A percentile compares a stretch with the other conserved stretches of the same genome.
These are phyloP conservation scores for Xylaria longipes DNA, from an alignment of 495 filamentous ascomycete genomes.

Conservation along the genomic window DNA sequence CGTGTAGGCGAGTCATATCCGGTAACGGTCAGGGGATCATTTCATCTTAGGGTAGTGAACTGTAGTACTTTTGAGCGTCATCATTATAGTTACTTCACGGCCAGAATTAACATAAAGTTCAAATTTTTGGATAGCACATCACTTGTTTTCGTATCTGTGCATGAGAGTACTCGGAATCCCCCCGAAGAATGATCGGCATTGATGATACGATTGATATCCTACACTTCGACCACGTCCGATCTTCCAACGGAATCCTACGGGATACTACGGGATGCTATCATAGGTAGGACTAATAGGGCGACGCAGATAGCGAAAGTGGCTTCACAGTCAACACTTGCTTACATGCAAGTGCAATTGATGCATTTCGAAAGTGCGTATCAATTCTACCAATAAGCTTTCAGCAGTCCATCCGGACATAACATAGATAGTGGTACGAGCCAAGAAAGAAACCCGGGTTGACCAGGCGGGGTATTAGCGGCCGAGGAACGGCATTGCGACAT, in stretches of 20 bases:
- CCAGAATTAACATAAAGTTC: background rate
- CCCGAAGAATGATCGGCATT: background rate
- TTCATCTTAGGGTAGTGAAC: background rate
- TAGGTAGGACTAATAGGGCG: too few relatives aligned
- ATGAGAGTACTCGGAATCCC: background rate
- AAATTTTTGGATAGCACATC: background rate
- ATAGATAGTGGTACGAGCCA: background rate
- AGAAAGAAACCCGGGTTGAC: background rate
- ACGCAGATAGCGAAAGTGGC: too few relatives aligned
- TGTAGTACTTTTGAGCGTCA: slow-evolving; percentile 13
- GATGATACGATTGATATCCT: background rate
- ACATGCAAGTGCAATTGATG: background rate
- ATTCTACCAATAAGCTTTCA: slow-evolving; percentile 2
- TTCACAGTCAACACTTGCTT: background rate
- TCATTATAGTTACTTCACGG: background rate
- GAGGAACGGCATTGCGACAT: slow-evolving; percentile 44
- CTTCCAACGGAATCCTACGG: background rate
- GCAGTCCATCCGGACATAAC: background rate
- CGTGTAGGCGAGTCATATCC: background rate
- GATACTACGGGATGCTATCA: background rate
- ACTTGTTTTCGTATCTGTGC: background rate
- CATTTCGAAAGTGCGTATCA: background rate
- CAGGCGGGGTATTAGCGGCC: slow-evolving; percentile 16
- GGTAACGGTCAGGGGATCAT: background rate
- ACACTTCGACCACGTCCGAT: background rate